Evolutionary conservation across 108 stramenopile species (phyloP), one percentile per base, ranked within the genome.

Genomic region (Nitzschia palea): DNA sequence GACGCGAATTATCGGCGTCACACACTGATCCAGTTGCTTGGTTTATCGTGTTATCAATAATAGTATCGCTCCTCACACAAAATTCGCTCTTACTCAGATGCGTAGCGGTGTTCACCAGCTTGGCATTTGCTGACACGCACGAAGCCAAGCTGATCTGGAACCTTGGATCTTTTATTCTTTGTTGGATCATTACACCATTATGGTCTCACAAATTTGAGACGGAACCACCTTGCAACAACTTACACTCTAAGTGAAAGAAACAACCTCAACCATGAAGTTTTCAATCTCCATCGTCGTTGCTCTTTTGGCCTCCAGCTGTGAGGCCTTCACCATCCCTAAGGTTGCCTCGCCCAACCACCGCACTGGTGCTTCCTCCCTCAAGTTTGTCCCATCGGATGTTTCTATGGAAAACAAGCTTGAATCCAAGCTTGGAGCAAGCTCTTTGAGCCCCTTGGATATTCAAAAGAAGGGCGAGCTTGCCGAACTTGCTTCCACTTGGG

Each of bases 241-340:
- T n/a, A n/a, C n/a, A n/a, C n/a, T n/a, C n/a, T n/a, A n/a, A n/a
- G n/a, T n/a, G n/a, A n/a, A n/a, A n/a, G n/a, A n/a, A n/a, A n/a
- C n/a, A n/a, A n/a, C n/a, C n/a, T n/a, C 44, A 17, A 73, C 23
- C 28, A 73, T 73, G 71, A 73, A 73, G 65, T 66, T 48, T 18
- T 65, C 71, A 29, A 27, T 57, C 23, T 48, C 55, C 32, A 62
- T 73, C 30, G 65, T 73, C 33, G 65, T 55, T 36, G 33, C 71
- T 17, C 65, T 73, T 44, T 33, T 73, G 9, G 63, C 63, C 4
- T 73, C 71, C 0, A 44, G 32, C 34, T 22, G 64, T 12, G 55
- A 73, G 0, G 71, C 71, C 26, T 73, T 73, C 56, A 73, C 70
- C n/a, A 53, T 40, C 25, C 70, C 70, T 3, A 30, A 40, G 33